phyloP scores from a whole-genome alignment of 257 asterid genomes.

The Linderniella brevidens region DNA sequence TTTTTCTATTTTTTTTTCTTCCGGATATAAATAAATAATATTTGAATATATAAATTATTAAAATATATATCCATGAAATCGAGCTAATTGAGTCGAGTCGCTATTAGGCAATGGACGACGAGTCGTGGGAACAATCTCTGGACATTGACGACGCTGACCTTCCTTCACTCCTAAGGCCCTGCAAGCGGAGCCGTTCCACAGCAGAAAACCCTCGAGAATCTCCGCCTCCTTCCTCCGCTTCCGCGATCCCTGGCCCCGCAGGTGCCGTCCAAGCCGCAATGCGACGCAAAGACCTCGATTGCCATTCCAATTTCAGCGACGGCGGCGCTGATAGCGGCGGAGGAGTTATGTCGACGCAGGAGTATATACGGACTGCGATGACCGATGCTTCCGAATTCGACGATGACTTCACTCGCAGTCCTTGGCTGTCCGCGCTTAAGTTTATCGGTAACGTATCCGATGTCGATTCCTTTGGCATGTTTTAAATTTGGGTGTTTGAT shows the following conservation, averaged over 20 bases:
- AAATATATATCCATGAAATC: too few species aligned
- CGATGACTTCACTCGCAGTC: conserved; percentile 38
- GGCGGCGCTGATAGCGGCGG: not conserved
- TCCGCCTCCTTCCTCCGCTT: conserved; percentile 12
- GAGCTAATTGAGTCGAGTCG: not conserved
- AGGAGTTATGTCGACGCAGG: conserved; percentile 41
- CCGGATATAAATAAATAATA: too few species aligned
- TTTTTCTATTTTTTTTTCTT: too few species aligned
- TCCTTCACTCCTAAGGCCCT: conserved; percentile 81
- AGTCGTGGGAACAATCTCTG: conserved; percentile 54
- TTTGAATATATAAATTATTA: too few species aligned
- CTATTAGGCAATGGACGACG: conserved; percentile 5
- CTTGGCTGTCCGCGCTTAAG: conserved; percentile 67
- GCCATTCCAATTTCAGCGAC: conserved; percentile 13
- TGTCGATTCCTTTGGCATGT: not conserved
- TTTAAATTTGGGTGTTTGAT: not conserved
- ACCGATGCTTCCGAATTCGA: conserved; percentile 58
- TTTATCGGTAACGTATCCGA: conserved; percentile 30
- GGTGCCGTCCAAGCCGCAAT: conserved; percentile 66
- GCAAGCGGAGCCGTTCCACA: conserved; percentile 38
- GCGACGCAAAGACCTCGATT: conserved; percentile 31
- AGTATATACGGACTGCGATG: conserved; percentile 55
- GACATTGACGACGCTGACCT: conserved; percentile 89
- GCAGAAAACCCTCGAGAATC: conserved; percentile 10
- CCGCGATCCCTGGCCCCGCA: conserved; percentile 74